phyloP scores from a whole-genome alignment of 164 flowering plant species.

The Pachysandra terminalis region DNA sequence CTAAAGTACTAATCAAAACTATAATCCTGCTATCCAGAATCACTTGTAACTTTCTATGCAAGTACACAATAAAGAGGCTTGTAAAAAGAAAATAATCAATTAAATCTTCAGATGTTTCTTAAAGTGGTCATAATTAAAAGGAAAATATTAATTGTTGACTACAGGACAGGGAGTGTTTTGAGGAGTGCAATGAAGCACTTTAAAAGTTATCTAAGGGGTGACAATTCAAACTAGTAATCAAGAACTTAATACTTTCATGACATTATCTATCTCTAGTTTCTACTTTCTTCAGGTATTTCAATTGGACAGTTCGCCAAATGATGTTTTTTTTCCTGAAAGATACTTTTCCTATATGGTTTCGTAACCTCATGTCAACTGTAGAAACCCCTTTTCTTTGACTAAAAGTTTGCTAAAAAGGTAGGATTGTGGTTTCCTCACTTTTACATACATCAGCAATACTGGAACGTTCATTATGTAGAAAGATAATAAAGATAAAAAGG shows the following conservation, averaged over 20 bases:
- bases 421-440: too few relatives aligned
- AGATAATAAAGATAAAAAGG: too few relatives aligned
- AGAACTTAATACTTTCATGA: background rate
- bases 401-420: too few relatives aligned
- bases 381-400: too few relatives aligned
- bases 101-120: too few relatives aligned
- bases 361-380: too few relatives aligned
- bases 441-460: too few relatives aligned
- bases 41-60: background rate
- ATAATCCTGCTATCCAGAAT: background rate
- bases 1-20: background rate
- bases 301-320: background rate
- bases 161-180: background rate
- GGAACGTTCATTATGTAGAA: too few relatives aligned
- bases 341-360: too few relatives aligned
- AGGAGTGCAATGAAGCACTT: background rate
- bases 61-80: background rate
- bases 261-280: background rate
- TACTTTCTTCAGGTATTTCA: background rate
- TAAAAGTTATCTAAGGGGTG: background rate
- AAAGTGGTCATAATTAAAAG: background rate
- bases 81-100: too few relatives aligned
- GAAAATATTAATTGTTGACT: background rate
- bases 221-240: background rate
- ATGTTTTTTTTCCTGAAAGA: background rate